Base-by-base conservation (phyloP, 768 basidiomycete genomes). In the Leucogyrophana mollusca region DNA sequence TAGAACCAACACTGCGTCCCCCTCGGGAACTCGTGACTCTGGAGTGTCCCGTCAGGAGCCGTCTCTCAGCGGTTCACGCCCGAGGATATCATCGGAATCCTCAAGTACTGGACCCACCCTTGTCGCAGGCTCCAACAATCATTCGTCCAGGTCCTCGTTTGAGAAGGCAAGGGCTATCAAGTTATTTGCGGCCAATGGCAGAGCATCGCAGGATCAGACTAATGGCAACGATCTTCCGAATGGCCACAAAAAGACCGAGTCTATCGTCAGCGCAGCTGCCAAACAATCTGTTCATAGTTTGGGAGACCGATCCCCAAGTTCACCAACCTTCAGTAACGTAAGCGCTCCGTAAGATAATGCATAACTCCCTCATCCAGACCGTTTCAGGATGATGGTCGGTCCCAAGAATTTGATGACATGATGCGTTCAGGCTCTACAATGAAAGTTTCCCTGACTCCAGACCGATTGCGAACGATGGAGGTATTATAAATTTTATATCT, bases 401-500 rank as follows among this genome's bases (percentile, higher is more conserved):
- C 80, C 46, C 84, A 87, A 52, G 90, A 95, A 63, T 97, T 98
- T 64, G 94, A 98, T 66, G 84, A 92, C 65, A 73, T 97, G 66
- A 86, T 98, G 83, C 82, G 81, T 42, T 92, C 90, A 48, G 81
- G 86, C 49, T 77, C 87, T 47, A 97, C 94, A 16, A 89, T 96
- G 87, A 96, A 92, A 62, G 85, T 98, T 56, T 95, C 93, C 34
- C 77, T 96, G 52, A 98, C 94, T 25, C 94, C 94, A 46, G 93
- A 96, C 72, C 79, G 94, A 44, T 73, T 98, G 47, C 88, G 84
- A 62, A 90, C 83, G 40, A 94, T 95, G 81, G 93, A 96, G 78
- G 94, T 94, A 69, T 60, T n/a, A n/a, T n/a, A n/a, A n/a, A 80
- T 73, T 24, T 53, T 57, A 49, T 47, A 47, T 43, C 22, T 7